Conservation (phyloP, 2,329 filamentous ascomycete species). For the Cladobotryum mycophilum region DNA sequence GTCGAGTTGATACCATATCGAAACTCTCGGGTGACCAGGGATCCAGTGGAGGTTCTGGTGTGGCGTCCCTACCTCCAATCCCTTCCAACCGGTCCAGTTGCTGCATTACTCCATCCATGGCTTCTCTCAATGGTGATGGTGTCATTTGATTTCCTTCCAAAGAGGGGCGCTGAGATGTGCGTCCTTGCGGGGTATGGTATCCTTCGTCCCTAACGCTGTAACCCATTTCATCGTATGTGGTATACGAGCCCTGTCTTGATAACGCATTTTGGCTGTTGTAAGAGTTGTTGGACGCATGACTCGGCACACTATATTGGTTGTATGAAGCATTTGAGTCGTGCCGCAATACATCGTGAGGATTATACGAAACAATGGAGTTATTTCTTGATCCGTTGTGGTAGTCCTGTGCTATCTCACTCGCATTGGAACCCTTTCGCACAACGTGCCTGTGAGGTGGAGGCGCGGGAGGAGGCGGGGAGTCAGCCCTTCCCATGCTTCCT, state of each 20-base stretch:
- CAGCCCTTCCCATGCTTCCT: conserved; percentile 31
- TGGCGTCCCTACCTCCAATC: conserved; percentile 44
- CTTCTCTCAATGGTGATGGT: conserved; percentile 84
- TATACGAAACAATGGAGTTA: conserved; percentile 28
- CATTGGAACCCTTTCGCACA: conserved; percentile 19
- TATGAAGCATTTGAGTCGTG: conserved; percentile 32
- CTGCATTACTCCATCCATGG: conserved; percentile 98
- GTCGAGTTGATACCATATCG: conserved; percentile 40
- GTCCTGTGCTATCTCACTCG: conserved; percentile 5
- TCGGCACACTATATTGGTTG: conserved; percentile 11
- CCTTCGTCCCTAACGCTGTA: conserved; percentile 11
- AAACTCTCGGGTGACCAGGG: conserved; percentile 93
- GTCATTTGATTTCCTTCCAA: conserved; percentile 64
- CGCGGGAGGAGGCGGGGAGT: conserved; percentile 70
- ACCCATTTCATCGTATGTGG: conserved; percentile 34
- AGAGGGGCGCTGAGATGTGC: conserved; percentile 63
- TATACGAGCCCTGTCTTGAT: conserved; percentile 34
- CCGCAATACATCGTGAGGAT: conserved; percentile 25
- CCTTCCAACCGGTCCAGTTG: conserved; percentile 74
- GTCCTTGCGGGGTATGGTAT: conserved; percentile 49
- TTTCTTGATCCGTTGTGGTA: conserved; percentile 21
- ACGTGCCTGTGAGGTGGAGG: conserved; percentile 77
- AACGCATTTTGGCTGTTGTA: conserved; percentile 22
- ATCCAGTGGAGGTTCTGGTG: conserved; percentile 54
- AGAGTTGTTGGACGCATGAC: conserved; percentile 18